A percentile compares a stretch with the other conserved stretches of the same genome.
These are phyloP conservation scores for Phytopythium aichiense DNA, from an alignment of 352 stramenopile species.

Conservation along the genomic window DNA sequence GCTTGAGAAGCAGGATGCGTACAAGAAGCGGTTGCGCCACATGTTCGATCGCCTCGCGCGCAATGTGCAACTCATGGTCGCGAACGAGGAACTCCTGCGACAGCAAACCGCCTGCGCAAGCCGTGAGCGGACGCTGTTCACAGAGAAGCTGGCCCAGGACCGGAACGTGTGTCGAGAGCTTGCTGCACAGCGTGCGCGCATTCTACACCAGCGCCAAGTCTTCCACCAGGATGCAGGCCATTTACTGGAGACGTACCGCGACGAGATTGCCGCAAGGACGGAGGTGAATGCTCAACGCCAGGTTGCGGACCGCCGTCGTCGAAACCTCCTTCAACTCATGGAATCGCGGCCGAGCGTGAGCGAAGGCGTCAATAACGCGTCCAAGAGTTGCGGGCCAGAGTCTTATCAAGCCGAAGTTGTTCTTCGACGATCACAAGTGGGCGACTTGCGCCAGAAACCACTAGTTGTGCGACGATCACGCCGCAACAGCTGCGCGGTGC, in stretches of 20 bases:
- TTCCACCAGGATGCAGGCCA: constrained; percentile 27
- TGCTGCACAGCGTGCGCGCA: constrained; percentile 18
- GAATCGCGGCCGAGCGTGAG: constrained; percentile 14
- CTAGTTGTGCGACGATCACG: constrained; percentile 1
- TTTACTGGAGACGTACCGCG: constrained; percentile 40
- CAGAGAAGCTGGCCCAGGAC: constrained; percentile 33
- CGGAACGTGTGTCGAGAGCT: constrained; percentile 28
- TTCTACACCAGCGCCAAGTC: constrained; percentile 16
- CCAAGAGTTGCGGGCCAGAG: not conserved
- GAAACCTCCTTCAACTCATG: constrained; percentile 47
- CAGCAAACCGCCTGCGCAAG: constrained; percentile 18
- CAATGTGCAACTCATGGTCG: constrained; percentile 30
- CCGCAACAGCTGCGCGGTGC: constrained; percentile 26
- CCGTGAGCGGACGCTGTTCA: constrained; percentile 29
- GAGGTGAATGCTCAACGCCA: constrained; percentile 33
- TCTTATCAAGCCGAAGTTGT: not conserved
- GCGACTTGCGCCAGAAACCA: not conserved
- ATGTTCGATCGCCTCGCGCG: constrained; percentile 39
- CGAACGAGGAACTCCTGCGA: constrained; percentile 30
- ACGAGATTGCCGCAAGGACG: constrained; percentile 42
- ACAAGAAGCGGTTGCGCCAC: constrained; percentile 51
- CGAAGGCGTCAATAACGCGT: not conserved
- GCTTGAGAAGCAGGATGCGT: constrained; percentile 37
- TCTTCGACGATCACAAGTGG: not conserved
- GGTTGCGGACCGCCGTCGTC: constrained; percentile 41